Base-by-base conservation (phyloP, 2,329 filamentous ascomycete species). In the Colletotrichum lindemuthianum region DNA sequence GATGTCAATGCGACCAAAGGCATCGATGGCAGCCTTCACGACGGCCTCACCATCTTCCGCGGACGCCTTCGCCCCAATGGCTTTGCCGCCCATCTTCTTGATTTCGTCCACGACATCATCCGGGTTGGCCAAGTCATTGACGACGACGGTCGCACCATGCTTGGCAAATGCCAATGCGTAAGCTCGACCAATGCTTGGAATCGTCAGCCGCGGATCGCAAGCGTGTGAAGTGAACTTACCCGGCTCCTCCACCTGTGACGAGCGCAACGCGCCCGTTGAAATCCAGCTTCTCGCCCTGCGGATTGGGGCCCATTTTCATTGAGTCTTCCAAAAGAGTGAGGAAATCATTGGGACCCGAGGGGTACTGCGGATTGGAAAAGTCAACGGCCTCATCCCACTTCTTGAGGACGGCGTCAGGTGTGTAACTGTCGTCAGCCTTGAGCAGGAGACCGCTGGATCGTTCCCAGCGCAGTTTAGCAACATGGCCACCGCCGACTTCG, bases 401-500 rank as follows among this genome's bases (percentile, higher is more conserved):
- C 81, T 91, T 90, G 69, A 97, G 84, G 69, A 99, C 84, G 65
- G 94, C 93, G 69, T 91, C 91, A 10, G 96, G 92, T 6, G 95
- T 98, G 78, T 97, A 91, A 68, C 87, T 90, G 72, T 90, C 88
- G 78, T 98, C 96, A 60, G 93, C 89, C 84, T 95, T 96, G 74
- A 97, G 87, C 43, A 98, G 86, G 67, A 92, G 90, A 79, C 96
- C 96, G 77, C 88, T 90, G 59, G 96, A 90, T 69, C 96, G 91
- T 85, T 99, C 92, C 96, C 96, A 99, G 74, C 96, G 88, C 65
- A 97, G 81, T 86, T 98, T 98, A 70, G 95, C 92, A 63, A 96
- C 82, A 80, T 97, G 93, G 60, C 95, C 96, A 75, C 92, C 96
- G 66, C 96, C 96, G 69, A 92, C 92, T 81, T 98, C 96, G 78